Evolutionary conservation across 768 basidiomycete species (phyloP).

Genomic region (Amanita fuliginea): DNA sequence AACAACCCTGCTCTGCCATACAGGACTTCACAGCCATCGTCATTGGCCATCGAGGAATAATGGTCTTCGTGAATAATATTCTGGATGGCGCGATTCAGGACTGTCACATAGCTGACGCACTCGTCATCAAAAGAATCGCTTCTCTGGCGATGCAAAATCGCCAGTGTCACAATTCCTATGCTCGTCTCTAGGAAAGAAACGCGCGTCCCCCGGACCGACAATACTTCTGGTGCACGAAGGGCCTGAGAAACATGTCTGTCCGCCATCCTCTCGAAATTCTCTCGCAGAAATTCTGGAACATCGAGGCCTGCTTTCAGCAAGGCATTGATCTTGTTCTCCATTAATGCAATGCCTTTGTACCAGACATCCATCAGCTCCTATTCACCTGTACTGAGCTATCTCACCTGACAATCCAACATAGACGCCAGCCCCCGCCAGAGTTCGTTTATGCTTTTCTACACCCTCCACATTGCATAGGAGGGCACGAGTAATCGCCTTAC

Average conservation of each 20-base stretch:
- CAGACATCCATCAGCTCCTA: not conserved
- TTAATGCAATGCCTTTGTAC: constrained; percentile 8
- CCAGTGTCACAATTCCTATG: constrained; percentile 26
- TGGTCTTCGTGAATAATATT: constrained; percentile 15
- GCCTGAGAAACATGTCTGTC: constrained; percentile 5
- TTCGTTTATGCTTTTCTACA: constrained; percentile 7
- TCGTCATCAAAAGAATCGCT: constrained; percentile 9
- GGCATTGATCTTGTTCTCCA: constrained; percentile 9
- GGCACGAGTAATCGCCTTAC: constrained; percentile 14
- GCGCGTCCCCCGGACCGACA: not conserved
- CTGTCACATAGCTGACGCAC: constrained; percentile 13
- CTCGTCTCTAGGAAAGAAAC: constrained; percentile 30
- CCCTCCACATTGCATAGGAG: constrained; percentile 17
- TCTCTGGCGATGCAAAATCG: constrained; percentile 19
- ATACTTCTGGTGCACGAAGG: not conserved
- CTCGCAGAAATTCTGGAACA: not conserved
- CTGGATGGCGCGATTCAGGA: constrained; percentile 15
- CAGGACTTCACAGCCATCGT: constrained; percentile 44
- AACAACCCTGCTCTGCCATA: constrained; percentile 50
- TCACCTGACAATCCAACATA: constrained; percentile 18
- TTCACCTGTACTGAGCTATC: not conserved
- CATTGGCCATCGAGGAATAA: constrained; percentile 14
- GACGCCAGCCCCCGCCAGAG: constrained; percentile 13
- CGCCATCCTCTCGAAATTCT: constrained; percentile 8
- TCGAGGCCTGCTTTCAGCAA: constrained; percentile 3